A percentile compares a stretch with the other conserved stretches of the same genome.
Evolutionary conservation across 2,329 filamentous ascomycete genomes (phyloP).

Genomic region (Penicillium corylophilum): DNA sequence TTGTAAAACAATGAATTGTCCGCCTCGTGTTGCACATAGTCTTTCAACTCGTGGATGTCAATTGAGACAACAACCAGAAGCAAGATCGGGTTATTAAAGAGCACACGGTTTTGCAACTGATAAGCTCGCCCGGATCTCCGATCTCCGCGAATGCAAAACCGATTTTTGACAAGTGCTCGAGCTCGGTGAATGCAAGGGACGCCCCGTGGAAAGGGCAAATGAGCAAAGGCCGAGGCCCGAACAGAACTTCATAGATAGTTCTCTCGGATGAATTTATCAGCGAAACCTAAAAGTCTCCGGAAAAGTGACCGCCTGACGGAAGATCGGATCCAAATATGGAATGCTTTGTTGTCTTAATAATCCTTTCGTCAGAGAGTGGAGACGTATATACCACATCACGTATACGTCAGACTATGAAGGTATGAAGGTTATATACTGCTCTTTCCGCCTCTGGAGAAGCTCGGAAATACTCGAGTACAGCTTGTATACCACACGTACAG

Average conservation of each 20-base stretch:
- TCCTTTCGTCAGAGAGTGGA: constrained; percentile 12
- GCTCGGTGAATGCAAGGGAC: not conserved
- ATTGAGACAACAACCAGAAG: no score
- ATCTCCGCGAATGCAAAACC: no score
- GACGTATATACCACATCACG: not conserved
- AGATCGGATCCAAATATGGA: not conserved
- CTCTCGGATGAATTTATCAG: not conserved
- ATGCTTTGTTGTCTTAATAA: constrained; percentile 5
- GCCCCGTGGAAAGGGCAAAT: not conserved
- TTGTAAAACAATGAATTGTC: no score
- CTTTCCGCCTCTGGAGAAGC: not conserved
- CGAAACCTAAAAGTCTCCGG: not conserved
- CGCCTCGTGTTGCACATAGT: no score
- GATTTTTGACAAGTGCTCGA: no score
- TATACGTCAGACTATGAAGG: constrained; percentile 3
- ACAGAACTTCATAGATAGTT: not conserved
- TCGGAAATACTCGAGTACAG: not conserved
- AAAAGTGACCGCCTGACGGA: not conserved
- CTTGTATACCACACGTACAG: not conserved
- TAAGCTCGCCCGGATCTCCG: no score
- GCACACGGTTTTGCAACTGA: no score
- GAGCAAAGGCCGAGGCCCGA: no score
- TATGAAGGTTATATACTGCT: not conserved
- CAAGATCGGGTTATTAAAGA: no score
- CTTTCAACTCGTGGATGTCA: no score